Percentiles rank a stretch among this genome's conserved stretches.
Evolutionary conservation across 176 grass and related monocot species (phyloP).

Genomic region (Rhynchospora breviuscula): DNA sequence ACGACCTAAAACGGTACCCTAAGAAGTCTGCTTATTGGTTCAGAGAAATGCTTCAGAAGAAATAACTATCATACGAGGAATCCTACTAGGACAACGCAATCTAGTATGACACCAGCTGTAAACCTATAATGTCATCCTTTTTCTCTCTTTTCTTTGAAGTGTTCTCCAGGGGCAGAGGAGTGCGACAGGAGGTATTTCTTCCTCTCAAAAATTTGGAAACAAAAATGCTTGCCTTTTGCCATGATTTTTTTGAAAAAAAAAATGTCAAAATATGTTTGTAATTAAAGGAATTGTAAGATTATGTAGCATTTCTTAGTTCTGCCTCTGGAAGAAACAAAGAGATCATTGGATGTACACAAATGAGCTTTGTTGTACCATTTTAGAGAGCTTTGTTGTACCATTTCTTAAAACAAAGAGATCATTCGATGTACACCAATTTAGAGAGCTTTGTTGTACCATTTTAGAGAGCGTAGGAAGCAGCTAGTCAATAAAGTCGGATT

Average conservation of each 20-base stretch:
- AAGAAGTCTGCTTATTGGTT: slow-evolving; percentile 83
- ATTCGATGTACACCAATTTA: neutral
- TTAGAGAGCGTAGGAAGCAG: neutral
- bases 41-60: slow-evolving; percentile 48
- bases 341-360: neutral
- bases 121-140: neutral
- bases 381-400: neutral
- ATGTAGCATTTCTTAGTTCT: neutral
- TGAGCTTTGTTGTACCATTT: neutral
- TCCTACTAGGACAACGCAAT: neutral
- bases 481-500: neutral
- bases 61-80: neutral
- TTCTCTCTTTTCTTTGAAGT: neutral
- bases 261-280: no score
- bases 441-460: neutral
- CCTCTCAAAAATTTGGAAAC: no score
- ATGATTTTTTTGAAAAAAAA: no score
- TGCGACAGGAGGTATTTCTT: no score
- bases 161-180: neutral
- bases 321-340: neutral
- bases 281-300: no score
- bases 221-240: no score
- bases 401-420: neutral
- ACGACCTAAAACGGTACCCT: slow-evolving; percentile 49
- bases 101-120: neutral